A percentile compares a stretch with the other conserved stretches of the same genome.
These are phyloP conservation scores for Panicum hallii DNA, from an alignment of 202 grass and related monocot genomes.

Conservation along the genomic window DNA sequence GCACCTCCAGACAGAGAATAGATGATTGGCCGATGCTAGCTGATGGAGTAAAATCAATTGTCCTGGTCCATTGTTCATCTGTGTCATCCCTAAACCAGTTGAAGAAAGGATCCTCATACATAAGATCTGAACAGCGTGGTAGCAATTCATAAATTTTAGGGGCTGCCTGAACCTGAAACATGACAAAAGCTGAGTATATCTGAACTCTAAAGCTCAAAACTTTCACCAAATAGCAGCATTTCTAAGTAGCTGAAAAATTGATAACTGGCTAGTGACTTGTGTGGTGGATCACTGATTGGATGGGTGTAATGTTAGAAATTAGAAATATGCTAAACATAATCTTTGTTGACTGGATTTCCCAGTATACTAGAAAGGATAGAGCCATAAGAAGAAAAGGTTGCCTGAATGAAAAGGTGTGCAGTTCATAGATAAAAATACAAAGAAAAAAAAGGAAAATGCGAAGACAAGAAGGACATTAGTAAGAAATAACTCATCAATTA, in stretches of 20 bases:
- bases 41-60: constrained; percentile 83
- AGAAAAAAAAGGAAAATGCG: neutral
- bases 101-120: constrained; percentile 61
- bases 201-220: constrained; percentile 23
- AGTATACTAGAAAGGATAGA: neutral
- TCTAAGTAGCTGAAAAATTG: neutral
- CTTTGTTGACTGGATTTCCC: constrained; percentile 1
- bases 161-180: constrained; percentile 69
- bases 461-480: neutral
- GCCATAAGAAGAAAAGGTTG: neutral
- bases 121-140: constrained; percentile 5
- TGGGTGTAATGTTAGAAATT: neutral
- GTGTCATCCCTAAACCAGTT: constrained; percentile 70
- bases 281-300: neutral
- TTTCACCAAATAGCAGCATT: neutral
- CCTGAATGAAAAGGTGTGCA: neutral
- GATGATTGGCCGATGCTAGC: constrained; percentile 83
- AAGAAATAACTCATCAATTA: neutral
- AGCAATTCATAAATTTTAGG: constrained; percentile 77
- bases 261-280: neutral
- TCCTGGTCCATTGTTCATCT: constrained; percentile 88
- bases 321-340: constrained; percentile 7
- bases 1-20: constrained; percentile 75
- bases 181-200: neutral
- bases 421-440: neutral